Evolutionary conservation across 129 eudicot genomes (phyloP).

Genomic region (Apium graveolens): DNA sequence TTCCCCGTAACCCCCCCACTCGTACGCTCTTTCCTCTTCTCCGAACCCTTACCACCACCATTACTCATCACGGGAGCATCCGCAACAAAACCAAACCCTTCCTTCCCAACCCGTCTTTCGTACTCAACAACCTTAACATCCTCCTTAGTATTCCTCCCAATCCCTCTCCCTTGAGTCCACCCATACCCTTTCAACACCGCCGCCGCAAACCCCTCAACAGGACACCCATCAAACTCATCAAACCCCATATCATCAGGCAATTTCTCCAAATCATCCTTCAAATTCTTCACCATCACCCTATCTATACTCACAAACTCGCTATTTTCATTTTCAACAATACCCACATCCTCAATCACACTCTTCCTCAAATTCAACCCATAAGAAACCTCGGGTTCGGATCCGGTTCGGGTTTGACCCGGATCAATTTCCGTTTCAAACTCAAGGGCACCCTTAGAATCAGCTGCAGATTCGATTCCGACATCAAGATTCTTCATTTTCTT

Average conservation of each 20-base stretch:
- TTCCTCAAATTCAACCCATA: conserved; percentile 71
- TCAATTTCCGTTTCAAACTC: conserved; percentile 41
- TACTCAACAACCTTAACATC: conserved; percentile 68
- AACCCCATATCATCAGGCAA: conserved; percentile 56
- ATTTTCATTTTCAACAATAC: not conserved
- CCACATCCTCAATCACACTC: conserved; percentile 1
- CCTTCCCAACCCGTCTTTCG: conserved; percentile 34
- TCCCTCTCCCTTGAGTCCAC: conserved; percentile 78
- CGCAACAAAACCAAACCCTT: conserved; percentile 67
- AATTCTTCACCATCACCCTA: conserved; percentile 34
- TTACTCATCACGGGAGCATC: conserved; percentile 2
- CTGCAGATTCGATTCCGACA: conserved; percentile 38
- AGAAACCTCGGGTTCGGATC: conserved; percentile 25
- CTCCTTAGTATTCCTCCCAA: conserved; percentile 67
- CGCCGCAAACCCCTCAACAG: conserved; percentile 65
- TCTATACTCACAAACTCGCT: conserved; percentile 18
- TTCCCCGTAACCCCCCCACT: conserved; percentile 25
- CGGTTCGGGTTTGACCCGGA: conserved; percentile 10
- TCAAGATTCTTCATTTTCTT: conserved; percentile 49
- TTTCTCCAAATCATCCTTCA: conserved; percentile 47
- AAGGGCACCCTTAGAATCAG: conserved; percentile 29
- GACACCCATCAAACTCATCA: conserved; percentile 48
- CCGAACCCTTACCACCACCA: conserved; percentile 3
- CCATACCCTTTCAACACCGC: conserved; percentile 85
- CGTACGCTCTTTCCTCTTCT: conserved; percentile 7